Base-by-base conservation (phyloP, 129 eudicot genomes). In the sunflower (Helianthus annuus) region DNA sequence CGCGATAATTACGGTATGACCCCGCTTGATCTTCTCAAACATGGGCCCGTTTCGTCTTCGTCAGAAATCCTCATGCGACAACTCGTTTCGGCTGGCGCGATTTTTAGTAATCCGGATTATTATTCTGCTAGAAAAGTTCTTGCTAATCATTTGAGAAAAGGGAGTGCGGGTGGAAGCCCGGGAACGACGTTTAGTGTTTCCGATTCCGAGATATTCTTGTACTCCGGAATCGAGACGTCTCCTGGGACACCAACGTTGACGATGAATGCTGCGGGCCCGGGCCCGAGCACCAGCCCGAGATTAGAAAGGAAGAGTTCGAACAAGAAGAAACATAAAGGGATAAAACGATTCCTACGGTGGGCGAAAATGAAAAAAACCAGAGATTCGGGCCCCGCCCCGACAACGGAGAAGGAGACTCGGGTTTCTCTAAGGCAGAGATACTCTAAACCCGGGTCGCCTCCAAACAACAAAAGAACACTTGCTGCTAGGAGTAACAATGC, bases 51-150 rank as follows among this genome's bases (percentile, higher is more conserved):
- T 0, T 94, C 98, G 13, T 78, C 89, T 5, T 87, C 98, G 3
- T 90, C 97, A 24, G 96, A 87, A 16, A 66, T 86, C 7, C 90
- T 94, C 64, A 86, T 73, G 19, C 69, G 79, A 44, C 97, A 83
- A 45, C 77, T 94, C 72, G 78, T 94, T 7, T 87, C 93, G 1
- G 97, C 93, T 2, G 98, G 98, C 5, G 98, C 96, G 4, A 83
- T 93, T 15, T 80, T 79, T 71, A 81, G 83, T 62, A 74, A 76
- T 76, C 88, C 79, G 15, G 91, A 93, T 64, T 82, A 85, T 56
- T 68, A 85, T 56, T 76, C 91, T 0, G 76, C 92, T 34, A 81
- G 97, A 70, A 80, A 74, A 61, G 58, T 78, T 42, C 83, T 93
- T 48, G 96, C 97, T 7, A 85, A 95, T 74, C 98, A 89, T 69